A percentile compares a stretch with the other conserved stretches of the same genome.
These are phyloP conservation scores for Canna indica DNA, from an alignment of 176 grass and related monocot species.

Conservation along the genomic window DNA sequence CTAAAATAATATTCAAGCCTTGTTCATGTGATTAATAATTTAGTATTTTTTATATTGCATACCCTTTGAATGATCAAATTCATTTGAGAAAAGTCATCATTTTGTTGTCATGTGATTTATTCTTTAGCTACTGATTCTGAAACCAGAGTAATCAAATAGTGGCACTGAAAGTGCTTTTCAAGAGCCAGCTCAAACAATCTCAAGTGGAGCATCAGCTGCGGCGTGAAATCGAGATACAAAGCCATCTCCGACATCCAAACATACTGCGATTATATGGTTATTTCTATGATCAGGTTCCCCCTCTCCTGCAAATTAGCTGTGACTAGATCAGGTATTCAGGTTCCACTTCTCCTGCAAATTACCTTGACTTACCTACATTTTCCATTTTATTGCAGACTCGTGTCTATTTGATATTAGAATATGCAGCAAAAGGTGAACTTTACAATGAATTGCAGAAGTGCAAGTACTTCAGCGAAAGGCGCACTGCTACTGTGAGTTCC, in stretches of 20 bases:
- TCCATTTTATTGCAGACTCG: slow-evolving; percentile 39
- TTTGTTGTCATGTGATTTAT: not conserved
- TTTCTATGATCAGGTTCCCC: slow-evolving; percentile 79
- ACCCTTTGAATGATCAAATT: not conserved
- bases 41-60: not conserved
- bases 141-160: slow-evolving; percentile 76
- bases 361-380: slow-evolving; percentile 11
- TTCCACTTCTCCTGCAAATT: too few species aligned
- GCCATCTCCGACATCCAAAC: slow-evolving; percentile 68
- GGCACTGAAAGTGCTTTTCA: slow-evolving; percentile 93
- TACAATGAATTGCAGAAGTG: slow-evolving; percentile 91
- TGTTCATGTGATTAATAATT: too few species aligned
- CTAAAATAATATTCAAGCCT: not conserved
- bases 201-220: slow-evolving; percentile 82
- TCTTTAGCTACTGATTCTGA: not conserved
- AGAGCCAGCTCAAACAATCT: slow-evolving; percentile 85
- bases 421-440: slow-evolving; percentile 84
- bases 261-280: slow-evolving; percentile 87
- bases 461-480: slow-evolving; percentile 70
- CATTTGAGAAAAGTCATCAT: not conserved
- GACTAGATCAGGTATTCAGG: not conserved
- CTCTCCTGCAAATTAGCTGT: not conserved
- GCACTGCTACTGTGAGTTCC: slow-evolving; percentile 69
- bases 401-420: slow-evolving; percentile 88
- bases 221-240: slow-evolving; percentile 86